Conservation (phyloP, 2,329 filamentous ascomycete species). For the Phyllosticta capitalensis region DNA sequence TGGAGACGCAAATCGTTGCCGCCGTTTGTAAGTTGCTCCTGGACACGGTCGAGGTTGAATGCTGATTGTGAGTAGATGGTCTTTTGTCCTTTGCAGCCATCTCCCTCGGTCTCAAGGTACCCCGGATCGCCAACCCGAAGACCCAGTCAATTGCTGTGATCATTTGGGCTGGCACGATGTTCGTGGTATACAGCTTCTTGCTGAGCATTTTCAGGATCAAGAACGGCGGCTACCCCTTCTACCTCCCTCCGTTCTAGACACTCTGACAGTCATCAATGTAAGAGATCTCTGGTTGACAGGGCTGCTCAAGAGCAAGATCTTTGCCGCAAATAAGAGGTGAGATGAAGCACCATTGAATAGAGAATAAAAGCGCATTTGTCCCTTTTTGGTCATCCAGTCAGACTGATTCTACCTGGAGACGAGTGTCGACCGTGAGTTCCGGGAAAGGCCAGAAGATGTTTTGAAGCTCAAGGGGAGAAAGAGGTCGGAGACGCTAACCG, state of each 20-base stretch:
- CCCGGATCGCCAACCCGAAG: slow-evolving; percentile 69
- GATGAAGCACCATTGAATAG: background rate
- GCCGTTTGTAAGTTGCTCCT: slow-evolving; percentile 66
- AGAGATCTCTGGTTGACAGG: background rate
- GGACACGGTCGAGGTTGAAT: background rate
- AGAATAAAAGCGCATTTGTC: background rate
- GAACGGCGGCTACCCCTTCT: slow-evolving; percentile 92
- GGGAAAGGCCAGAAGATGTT: background rate
- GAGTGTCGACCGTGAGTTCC: background rate
- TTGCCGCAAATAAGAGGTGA: background rate
- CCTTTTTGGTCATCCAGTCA: no score
- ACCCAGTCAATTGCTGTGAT: slow-evolving; percentile 74
- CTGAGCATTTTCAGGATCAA: slow-evolving; percentile 90
- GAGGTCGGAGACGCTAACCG: background rate
- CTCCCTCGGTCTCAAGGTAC: slow-evolving; percentile 62
- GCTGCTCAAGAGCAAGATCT: background rate
- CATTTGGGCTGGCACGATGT: slow-evolving; percentile 65
- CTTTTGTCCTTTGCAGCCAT: slow-evolving; percentile 71
- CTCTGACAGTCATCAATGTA: background rate
- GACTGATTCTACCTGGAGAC: background rate
- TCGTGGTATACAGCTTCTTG: slow-evolving; percentile 85
- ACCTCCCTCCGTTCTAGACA: slow-evolving; percentile 74
- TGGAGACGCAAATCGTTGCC: slow-evolving; percentile 93
- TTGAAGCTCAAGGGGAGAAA: background rate
- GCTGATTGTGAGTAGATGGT: slow-evolving; percentile 47